Conservation (phyloP, 2,329 filamentous ascomycete species). For the Hypoxylon sp. region DNA sequence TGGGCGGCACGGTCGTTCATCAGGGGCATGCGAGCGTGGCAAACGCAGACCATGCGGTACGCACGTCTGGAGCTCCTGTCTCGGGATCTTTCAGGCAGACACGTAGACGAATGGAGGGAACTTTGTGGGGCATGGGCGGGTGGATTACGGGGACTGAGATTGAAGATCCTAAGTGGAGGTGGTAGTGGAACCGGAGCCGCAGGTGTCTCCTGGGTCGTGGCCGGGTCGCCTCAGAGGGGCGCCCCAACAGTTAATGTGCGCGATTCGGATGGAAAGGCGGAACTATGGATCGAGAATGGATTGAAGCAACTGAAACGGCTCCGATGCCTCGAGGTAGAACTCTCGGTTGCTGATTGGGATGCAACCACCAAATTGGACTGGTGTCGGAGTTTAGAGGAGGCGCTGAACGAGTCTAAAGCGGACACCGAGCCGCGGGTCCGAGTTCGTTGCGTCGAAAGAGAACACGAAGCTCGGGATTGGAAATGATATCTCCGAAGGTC, state of each 20-base stretch:
- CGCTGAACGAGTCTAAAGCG: slow-evolving; percentile 47
- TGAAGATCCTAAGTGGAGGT: slow-evolving; percentile 56
- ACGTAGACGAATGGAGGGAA: slow-evolving; percentile 55
- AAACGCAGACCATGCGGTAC: slow-evolving; percentile 59
- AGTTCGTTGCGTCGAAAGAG: slow-evolving; percentile 51
- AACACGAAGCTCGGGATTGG: background rate
- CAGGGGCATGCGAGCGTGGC: slow-evolving; percentile 58
- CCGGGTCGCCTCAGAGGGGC: slow-evolving; percentile 29
- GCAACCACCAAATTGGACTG: slow-evolving; percentile 55
- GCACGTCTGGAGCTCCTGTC: slow-evolving; percentile 60
- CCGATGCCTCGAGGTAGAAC: slow-evolving; percentile 60
- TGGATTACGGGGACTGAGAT: slow-evolving; percentile 58
- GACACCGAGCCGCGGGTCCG: slow-evolving; percentile 35
- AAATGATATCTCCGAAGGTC: background rate
- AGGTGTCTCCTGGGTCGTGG: slow-evolving; percentile 40
- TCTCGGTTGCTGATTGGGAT: slow-evolving; percentile 54
- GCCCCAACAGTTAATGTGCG: slow-evolving; percentile 36
- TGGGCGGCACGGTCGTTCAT: slow-evolving; percentile 59
- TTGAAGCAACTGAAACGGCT: slow-evolving; percentile 54
- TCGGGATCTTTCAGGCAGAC: slow-evolving; percentile 55
- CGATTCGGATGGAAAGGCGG: slow-evolving; percentile 26
- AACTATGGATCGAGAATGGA: slow-evolving; percentile 54
- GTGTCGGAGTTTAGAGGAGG: slow-evolving; percentile 54
- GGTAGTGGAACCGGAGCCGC: slow-evolving; percentile 38
- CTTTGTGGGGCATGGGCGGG: slow-evolving; percentile 57